These are phyloP conservation scores for Cutaneotrichosporon sp. DNA, from an alignment of 1,284 basidiomycete species.

Conservation along the genomic window DNA sequence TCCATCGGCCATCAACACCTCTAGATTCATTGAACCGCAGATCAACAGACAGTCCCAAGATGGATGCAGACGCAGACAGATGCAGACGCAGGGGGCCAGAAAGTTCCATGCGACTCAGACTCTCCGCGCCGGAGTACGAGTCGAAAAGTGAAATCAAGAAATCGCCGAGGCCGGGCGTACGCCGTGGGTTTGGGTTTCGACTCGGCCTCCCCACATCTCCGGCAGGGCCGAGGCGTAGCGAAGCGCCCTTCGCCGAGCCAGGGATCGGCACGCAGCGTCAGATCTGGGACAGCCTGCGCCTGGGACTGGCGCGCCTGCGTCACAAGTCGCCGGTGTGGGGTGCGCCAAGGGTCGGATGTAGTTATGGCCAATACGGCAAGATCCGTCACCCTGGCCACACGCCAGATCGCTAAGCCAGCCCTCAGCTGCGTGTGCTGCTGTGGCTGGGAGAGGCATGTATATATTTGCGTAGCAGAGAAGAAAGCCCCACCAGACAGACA, in stretches of 20 bases:
- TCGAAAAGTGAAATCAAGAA: no score
- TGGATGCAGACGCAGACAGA: not conserved
- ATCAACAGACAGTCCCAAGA: no score
- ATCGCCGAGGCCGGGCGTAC: no score
- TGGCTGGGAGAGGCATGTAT: not conserved
- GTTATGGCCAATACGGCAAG: constrained; percentile 1
- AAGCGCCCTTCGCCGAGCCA: no score
- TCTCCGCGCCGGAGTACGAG: no score
- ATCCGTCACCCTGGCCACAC: not conserved
- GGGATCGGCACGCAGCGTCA: no score
- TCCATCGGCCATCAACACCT: not conserved
- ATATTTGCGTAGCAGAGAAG: not conserved
- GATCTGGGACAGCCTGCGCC: not conserved
- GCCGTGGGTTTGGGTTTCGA: no score
- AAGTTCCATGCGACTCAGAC: no score
- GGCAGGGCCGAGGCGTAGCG: no score
- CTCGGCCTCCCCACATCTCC: no score
- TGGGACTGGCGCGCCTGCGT: not conserved
- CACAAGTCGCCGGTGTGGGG: not conserved
- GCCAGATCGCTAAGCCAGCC: not conserved
- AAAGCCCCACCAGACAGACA: not conserved
- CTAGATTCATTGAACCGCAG: no score
- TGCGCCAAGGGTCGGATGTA: not conserved
- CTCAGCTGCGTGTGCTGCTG: not conserved
- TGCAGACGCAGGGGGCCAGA: no score